Conservation (phyloP, 495 filamentous ascomycete genomes). For the Penicillium herquei region DNA sequence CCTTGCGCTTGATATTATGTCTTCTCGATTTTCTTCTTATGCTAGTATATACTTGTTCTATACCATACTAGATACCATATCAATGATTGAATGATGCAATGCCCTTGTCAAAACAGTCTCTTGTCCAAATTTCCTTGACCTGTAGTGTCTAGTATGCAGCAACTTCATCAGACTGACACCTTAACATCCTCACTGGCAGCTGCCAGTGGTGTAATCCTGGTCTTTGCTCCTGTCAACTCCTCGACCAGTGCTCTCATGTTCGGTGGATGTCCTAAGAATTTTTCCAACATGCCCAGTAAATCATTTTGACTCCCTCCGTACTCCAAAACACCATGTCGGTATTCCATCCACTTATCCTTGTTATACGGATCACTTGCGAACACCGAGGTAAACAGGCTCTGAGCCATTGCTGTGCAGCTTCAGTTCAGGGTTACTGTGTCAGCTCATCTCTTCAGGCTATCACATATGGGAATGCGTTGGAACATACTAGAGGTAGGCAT, state of each 20-base stretch:
- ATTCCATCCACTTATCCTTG: background rate
- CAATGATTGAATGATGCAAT: slow-evolving; percentile 1
- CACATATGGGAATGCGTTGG: background rate
- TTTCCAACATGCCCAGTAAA: background rate
- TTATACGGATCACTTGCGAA: background rate
- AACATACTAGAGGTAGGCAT: background rate
- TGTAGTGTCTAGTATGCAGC: too few species aligned
- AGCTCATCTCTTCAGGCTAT: background rate
- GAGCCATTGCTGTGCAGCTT: background rate
- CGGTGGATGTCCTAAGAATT: background rate
- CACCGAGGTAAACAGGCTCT: background rate
- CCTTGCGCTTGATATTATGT: background rate
- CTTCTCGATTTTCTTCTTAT: background rate
- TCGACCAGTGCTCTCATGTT: slow-evolving; percentile 4
- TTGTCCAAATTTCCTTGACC: too few species aligned
- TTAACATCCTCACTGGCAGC: too few species aligned
- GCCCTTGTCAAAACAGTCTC: background rate
- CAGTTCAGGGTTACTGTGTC: background rate
- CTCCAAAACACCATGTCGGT: background rate
- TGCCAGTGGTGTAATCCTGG: too few species aligned
- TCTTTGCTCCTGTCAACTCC: background rate
- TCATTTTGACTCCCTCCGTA: background rate
- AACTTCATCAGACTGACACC: too few species aligned
- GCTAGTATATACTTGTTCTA: background rate
- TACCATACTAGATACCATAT: background rate